A percentile compares a stretch with the other conserved stretches of the same genome.
phyloP scores from a whole-genome alignment of 139 green algal species.

The Tetraselmis striata region DNA sequence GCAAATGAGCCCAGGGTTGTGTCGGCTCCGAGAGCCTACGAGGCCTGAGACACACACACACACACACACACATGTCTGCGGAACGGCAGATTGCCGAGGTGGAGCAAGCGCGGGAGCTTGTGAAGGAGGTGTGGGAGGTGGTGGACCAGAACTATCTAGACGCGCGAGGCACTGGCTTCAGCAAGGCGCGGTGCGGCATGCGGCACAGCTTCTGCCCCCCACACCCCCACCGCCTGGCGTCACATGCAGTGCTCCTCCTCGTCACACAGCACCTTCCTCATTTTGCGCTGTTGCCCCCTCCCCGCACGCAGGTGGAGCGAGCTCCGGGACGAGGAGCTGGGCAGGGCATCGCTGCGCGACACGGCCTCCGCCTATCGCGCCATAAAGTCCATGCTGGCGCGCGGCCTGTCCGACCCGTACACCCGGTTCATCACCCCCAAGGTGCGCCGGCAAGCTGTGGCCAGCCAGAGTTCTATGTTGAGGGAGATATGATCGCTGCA shows the following conservation, averaged over 20 bases:
- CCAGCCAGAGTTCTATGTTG: background rate
- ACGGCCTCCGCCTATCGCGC: slow-evolving; percentile 13
- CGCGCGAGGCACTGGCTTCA: slow-evolving; percentile 35
- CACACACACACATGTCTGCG: too few relatives aligned
- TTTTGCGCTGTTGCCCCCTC: too few relatives aligned
- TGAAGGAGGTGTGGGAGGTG: slow-evolving; percentile 65
- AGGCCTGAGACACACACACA: too few relatives aligned
- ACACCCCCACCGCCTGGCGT: too few relatives aligned
- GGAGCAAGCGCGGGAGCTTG: slow-evolving; percentile 2
- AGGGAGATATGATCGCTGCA: background rate
- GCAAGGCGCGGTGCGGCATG: too few relatives aligned
- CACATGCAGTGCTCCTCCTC: too few relatives aligned
- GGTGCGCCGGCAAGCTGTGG: background rate
- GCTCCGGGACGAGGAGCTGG: slow-evolving; percentile 40
- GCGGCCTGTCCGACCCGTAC: slow-evolving; percentile 79
- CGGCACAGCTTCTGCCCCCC: too few relatives aligned
- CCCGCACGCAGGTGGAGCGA: slow-evolving; percentile 21
- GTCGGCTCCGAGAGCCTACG: too few relatives aligned
- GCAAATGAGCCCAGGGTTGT: too few relatives aligned
- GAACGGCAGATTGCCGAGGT: too few relatives aligned
- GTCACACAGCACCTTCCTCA: too few relatives aligned
- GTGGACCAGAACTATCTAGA: slow-evolving; percentile 78
- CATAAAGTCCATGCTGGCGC: slow-evolving; percentile 50
- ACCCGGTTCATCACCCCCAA: slow-evolving; percentile 72
- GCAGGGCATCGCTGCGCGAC: slow-evolving; percentile 9